Base-by-base conservation (phyloP, 208 protist genomes). In the Leishmania braziliensis region DNA sequence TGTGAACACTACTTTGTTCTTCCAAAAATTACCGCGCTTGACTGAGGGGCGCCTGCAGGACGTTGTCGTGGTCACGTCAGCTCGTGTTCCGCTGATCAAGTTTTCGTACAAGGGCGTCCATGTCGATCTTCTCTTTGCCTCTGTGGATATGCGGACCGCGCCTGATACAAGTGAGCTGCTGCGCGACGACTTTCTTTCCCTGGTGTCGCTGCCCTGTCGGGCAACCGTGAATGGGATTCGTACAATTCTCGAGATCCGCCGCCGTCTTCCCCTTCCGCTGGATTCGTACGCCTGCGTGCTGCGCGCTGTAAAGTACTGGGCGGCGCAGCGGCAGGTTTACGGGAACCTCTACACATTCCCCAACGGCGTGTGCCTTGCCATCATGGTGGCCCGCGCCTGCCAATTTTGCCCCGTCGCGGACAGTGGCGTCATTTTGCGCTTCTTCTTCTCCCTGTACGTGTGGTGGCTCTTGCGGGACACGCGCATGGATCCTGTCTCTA, bases 261-360 rank as follows among this genome's bases (percentile, higher is more conserved):
- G 85, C 10, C 80, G 83, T 12, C 62, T 98, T 4, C 84, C 84
- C 2, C 86, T 95, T 5, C 75, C 90, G 4, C 77, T 87, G 48
- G 81, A 88, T 43, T 80, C 84, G 20, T 97, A 91, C 84, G 79
- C 78, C 3, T 88, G 85, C 39, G 86, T 89, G n/a, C 86, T 98
- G 63, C 88, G 85, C 29, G 91, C 90, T 5, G 90, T 98, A 2
- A 98, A 98, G 85, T 74, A 82, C 50, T 98, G 95, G 93, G 95
- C 95, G 0, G 87, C 87, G 77, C 77, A 76, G 68, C 94, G 98
- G 73, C 87, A 89, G n/a, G 90, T 99, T 8, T 99, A 99, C 88
- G 94, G 96, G 48, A 99, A 99, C 88, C 82, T 97, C 2, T 95
- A 98, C 77, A 96, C 98, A 20, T 99, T 96, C 82, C 95, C 99